phyloP scores from a whole-genome alignment of 495 filamentous ascomycete species.

The Neurospora sp. region DNA sequence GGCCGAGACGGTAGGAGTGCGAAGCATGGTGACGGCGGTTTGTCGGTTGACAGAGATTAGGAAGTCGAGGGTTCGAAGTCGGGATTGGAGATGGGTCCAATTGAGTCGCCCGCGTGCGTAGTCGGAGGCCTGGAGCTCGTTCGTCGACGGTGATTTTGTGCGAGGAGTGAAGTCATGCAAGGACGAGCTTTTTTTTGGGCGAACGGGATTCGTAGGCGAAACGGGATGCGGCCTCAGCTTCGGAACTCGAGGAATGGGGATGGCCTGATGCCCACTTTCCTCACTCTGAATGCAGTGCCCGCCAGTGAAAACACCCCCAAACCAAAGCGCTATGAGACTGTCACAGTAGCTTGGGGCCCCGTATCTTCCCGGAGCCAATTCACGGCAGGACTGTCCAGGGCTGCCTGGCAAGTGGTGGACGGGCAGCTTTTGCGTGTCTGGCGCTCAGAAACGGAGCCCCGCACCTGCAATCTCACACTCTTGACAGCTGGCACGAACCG shows the following conservation, averaged over 20 bases:
- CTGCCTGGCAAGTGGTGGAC: neutral
- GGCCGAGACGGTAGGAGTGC: constrained; percentile 26
- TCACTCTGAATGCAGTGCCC: neutral
- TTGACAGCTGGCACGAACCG: neutral
- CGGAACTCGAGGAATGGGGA: constrained; percentile 11
- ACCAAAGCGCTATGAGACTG: neutral
- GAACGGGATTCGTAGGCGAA: constrained; percentile 3
- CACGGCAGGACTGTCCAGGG: neutral
- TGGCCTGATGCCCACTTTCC: constrained; percentile 18
- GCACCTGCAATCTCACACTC: neutral
- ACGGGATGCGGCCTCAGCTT: constrained; percentile 12
- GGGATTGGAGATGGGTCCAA: constrained; percentile 35
- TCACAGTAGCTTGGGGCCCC: constrained; percentile 1
- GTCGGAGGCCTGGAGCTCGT: constrained; percentile 20
- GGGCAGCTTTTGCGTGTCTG: neutral
- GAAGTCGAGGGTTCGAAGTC: constrained; percentile 14
- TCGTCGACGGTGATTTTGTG: constrained; percentile 22
- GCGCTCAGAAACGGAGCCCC: constrained; percentile 1
- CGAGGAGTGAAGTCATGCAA: constrained; percentile 27
- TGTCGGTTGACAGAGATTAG: neutral
- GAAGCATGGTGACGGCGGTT: constrained; percentile 25
- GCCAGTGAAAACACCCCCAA: neutral
- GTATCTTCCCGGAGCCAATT: constrained; percentile 1
- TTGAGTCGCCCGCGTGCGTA: constrained; percentile 27
- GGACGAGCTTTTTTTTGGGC: constrained; percentile 28